Conservation (phyloP, 2,329 filamentous ascomycete species). For the Bipolaris victoriae region DNA sequence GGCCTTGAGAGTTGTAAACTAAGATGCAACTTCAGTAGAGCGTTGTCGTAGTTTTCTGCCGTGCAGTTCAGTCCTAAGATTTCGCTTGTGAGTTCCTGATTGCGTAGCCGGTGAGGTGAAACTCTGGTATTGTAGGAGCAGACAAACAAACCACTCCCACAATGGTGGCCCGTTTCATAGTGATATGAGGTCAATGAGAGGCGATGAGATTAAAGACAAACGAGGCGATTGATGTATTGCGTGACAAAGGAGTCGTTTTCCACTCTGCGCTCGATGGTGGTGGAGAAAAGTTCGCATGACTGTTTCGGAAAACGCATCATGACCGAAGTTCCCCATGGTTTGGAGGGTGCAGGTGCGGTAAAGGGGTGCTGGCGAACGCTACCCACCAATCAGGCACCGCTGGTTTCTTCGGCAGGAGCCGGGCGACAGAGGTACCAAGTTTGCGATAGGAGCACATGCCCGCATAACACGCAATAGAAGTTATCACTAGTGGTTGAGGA, state of each 20-base stretch:
- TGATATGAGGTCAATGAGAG: slow-evolving; percentile 3
- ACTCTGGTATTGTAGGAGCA: not conserved
- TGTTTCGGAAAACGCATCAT: not conserved
- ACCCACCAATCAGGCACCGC: not conserved
- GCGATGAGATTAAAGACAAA: slow-evolving; percentile 3
- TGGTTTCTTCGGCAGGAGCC: not conserved
- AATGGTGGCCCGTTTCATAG: not conserved
- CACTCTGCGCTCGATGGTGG: not conserved
- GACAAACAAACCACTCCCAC: not conserved
- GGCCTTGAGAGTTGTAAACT: not conserved
- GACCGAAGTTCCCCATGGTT: not conserved
- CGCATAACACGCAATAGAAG: not conserved
- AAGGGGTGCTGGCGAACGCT: slow-evolving; percentile 1
- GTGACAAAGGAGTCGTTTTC: not conserved
- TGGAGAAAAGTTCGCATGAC: slow-evolving; percentile 7
- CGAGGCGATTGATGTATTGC: slow-evolving; percentile 1
- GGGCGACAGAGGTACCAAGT: not conserved
- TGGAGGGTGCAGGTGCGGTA: not conserved
- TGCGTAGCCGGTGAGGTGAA: not conserved
- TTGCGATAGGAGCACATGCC: not conserved
- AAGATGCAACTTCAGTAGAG: not conserved
- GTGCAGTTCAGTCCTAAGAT: not conserved
- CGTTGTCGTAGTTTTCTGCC: not conserved
- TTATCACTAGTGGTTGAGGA: not conserved
- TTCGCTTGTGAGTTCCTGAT: not conserved